Evolutionary conservation across 371 early-diverging fungal genomes (phyloP), one percentile per base, ranked within the genome.

Genomic region (Capillidium rhysosporum): DNA sequence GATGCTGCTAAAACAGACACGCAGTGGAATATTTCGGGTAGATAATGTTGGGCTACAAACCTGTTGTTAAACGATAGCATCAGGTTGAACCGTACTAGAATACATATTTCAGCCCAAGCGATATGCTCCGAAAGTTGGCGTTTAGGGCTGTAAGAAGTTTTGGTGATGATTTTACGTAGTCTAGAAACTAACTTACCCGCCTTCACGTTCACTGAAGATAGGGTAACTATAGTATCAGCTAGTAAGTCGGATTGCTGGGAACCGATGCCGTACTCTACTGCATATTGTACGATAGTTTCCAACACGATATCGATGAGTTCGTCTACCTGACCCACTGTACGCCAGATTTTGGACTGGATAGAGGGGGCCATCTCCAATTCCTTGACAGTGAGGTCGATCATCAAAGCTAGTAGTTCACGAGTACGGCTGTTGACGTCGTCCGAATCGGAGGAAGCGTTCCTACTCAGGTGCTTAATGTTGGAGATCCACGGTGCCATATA

Each of bases 401-500:
- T 67, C 29, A 73, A 67, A 52, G 76, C 75, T 47, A 92, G 56
- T 18, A 92, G 72, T 57, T 88, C 82, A 24, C 76, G 73, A 23
- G 84, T 71, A 60, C 83, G 85, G 5, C 65, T 63, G 16, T 73
- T 65, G 24, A 49, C 20, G 5, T 43, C 51, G 7, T 30, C 49
- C 3, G 21, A 39, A 25, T 53, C 54, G 9, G 21, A 30, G 4
- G 63, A 56, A 26, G 67, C 63, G 41, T 65, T 71, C 25, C 72
- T 68, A 55, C 75, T 73, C 55, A 78, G 80, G 56, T 69, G 65
- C 2, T 78, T 76, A 24, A 93, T 61, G 55, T 89, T 89, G 0
- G 76, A 65, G 46, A 91, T 57, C 94, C 92, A 93, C 0, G 92
- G 92, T 25, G 77, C 71, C 72, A 92, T 80, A 61, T 89, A 92